Evolutionary conservation across 345 rosid genomes (phyloP).

Genomic region (Populus deltoides): DNA sequence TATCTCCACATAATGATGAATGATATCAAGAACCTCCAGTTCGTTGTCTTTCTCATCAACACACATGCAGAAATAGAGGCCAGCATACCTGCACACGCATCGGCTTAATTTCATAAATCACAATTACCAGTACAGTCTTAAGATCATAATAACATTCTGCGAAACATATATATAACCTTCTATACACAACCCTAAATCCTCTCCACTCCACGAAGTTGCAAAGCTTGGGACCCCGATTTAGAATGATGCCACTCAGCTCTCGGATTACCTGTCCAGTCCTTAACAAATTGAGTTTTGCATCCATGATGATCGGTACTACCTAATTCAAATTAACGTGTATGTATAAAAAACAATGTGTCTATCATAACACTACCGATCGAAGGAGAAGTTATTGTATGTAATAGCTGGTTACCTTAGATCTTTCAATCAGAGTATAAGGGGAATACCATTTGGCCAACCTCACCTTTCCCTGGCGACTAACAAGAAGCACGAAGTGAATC

Average conservation of each 20-base stretch:
- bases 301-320: too few relatives aligned
- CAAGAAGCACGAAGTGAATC: constrained; percentile 83
- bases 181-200: constrained; percentile 27
- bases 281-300: background rate
- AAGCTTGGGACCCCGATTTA: constrained; percentile 23
- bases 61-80: constrained; percentile 19
- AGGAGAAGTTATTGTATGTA: background rate
- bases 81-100: constrained; percentile 15
- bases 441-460: constrained; percentile 95
- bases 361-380: too few relatives aligned
- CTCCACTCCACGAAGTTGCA: constrained; percentile 35
- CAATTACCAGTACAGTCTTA: background rate
- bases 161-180: constrained; percentile 8
- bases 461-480: constrained; percentile 96
- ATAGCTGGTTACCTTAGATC: constrained; percentile 49
- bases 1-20: constrained; percentile 30
- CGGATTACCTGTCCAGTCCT: constrained; percentile 17
- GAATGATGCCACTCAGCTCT: constrained; percentile 21
- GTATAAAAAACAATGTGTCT: too few relatives aligned
- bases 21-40: constrained; percentile 26
- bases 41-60: constrained; percentile 21
- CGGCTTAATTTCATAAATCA: background rate
- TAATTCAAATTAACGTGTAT: too few relatives aligned
- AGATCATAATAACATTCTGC: too few relatives aligned
- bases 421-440: constrained; percentile 81